Base-by-base conservation (phyloP, 2,329 filamentous ascomycete genomes). In the Davidsoniella virescens region DNA sequence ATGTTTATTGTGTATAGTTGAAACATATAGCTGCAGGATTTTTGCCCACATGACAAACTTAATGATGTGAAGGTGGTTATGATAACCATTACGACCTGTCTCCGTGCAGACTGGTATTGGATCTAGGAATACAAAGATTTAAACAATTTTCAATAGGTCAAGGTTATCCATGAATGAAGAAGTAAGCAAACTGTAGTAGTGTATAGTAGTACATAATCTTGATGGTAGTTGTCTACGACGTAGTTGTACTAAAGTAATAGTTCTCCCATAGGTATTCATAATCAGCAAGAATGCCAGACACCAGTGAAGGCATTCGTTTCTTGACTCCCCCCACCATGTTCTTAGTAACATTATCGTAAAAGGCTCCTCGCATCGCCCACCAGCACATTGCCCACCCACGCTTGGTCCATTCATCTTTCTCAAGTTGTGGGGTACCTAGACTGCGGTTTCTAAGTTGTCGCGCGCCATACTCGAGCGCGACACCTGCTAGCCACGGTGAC, bases 181-280 rank as follows among this genome's bases (percentile, higher is more conserved):
- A 33, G 2, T 12, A 33, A 4, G 29, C 9, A 9, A 33, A 33
- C 5, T 33, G 29, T 33, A 12, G 12, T 33, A 33, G 5, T 5
- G 25, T 9, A 12, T 33, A 9, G 29, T 33, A 12, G 29, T 33
- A 33, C 29, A 33, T 1, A 4, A 9, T 12, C 2, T 33, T 12
- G 29, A 33, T 12, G 5, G 29, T 12, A 4, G 29, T 33, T 33
- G 29, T 33, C 46, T 52, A 54, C 58, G 56, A 67, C 25, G 63
- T 62, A 50, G 71, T 75, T 36, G 75, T 78, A 63, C 74, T 77
- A 65, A 96, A 98, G 66, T 96, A 93, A 65, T 95, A 96, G 59
- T 93, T 88, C 66, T 95, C 87, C 92, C 92, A 98, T 29, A 98
- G 71, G 63, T 93, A 96, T 65, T 94, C 86, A 62, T 98, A 98